Conservation (phyloP, 2,329 filamentous ascomycete species). For the Colletotrichum sp. region DNA sequence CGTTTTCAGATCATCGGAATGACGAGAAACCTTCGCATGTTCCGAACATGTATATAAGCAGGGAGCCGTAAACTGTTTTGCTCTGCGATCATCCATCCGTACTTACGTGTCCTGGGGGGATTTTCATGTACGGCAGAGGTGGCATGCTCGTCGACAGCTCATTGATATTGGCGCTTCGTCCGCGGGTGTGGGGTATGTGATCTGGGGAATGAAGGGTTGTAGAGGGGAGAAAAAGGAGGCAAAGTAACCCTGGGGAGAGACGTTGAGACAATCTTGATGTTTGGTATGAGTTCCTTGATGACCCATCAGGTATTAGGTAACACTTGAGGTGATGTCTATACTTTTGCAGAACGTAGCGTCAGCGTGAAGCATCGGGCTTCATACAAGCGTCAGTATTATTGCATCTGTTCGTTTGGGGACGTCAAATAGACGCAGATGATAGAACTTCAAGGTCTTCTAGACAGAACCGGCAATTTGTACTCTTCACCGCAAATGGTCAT, state of each 20-base stretch:
- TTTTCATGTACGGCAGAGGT: neutral
- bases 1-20: no score
- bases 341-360: neutral
- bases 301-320: neutral
- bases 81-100: no score
- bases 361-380: neutral
- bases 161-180: neutral
- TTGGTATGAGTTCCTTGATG: neutral
- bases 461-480: neutral
- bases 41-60: no score
- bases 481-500: neutral
- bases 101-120: neutral
- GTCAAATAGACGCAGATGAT: neutral
- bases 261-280: neutral
- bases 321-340: neutral
- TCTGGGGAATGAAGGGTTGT: neutral
- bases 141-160: neutral
- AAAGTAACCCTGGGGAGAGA: neutral
- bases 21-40: no score
- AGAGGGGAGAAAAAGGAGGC: neutral
- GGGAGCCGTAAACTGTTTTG: no score
- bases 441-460: neutral
- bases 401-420: neutral
- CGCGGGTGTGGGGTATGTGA: neutral
- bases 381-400: neutral